phyloP scores from a whole-genome alignment of 2,329 filamentous ascomycete species.

The Microdochium bolleyi region DNA sequence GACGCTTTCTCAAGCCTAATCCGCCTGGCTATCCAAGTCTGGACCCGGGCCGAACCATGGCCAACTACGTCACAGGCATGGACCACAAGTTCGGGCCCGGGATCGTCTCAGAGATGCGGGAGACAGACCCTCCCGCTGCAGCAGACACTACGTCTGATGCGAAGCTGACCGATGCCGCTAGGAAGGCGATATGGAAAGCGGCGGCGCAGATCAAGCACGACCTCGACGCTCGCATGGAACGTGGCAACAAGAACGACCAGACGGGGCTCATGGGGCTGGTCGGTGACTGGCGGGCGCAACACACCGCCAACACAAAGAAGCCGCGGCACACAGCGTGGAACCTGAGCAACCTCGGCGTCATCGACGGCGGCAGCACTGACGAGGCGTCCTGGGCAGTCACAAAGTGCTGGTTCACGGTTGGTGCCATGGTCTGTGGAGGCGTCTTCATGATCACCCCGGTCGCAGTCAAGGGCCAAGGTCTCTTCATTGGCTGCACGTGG shows the following conservation, averaged over 20 bases:
- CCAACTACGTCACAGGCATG: slow-evolving; percentile 10
- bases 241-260: slow-evolving; percentile 20
- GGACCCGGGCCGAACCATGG: slow-evolving; percentile 8
- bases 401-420: slow-evolving; percentile 10
- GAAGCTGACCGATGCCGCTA: slow-evolving; percentile 3
- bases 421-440: slow-evolving; percentile 6
- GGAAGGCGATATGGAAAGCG: slow-evolving; percentile 7
- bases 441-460: slow-evolving; percentile 6
- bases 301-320: slow-evolving; percentile 16
- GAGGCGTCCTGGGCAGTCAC: slow-evolving; percentile 8
- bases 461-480: slow-evolving; percentile 5
- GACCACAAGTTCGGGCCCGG: slow-evolving; percentile 7
- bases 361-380: slow-evolving; percentile 12
- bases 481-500: slow-evolving; percentile 8
- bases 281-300: slow-evolving; percentile 22
- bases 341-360: slow-evolving; percentile 25
- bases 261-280: slow-evolving; percentile 23
- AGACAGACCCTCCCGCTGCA: neutral
- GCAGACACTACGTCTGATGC: neutral
- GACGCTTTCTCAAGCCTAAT: slow-evolving; percentile 8
- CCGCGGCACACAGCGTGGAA: slow-evolving; percentile 21
- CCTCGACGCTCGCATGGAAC: slow-evolving; percentile 15
- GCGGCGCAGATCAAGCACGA: slow-evolving; percentile 17
- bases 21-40: slow-evolving; percentile 2
- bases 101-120: slow-evolving; percentile 9